phyloP scores from a whole-genome alignment of 306 rosid genomes.

The Boehmeria nivea region DNA sequence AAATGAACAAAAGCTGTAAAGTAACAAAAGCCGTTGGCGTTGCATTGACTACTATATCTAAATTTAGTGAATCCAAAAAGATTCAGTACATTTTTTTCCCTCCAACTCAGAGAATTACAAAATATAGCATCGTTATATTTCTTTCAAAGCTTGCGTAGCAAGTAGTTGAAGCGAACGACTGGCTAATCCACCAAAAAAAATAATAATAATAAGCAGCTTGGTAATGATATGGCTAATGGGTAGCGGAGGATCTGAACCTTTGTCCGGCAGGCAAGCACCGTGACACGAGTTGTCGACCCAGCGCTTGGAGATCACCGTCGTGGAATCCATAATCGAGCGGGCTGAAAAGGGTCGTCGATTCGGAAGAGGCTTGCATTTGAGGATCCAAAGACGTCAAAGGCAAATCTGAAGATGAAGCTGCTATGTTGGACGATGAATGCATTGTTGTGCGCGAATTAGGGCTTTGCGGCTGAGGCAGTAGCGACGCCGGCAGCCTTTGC shows the following conservation, averaged over 20 bases:
- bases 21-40: too few species aligned
- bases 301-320: slow-evolving; percentile 48
- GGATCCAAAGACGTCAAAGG: slow-evolving; percentile 40
- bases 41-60: too few species aligned
- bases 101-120: too few species aligned
- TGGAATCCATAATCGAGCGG: slow-evolving; percentile 27
- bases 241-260: slow-evolving; percentile 41
- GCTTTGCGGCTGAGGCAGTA: slow-evolving; percentile 21
- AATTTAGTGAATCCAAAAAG: too few species aligned
- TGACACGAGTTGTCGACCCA: slow-evolving; percentile 55
- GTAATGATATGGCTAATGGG: background rate
- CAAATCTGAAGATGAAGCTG: slow-evolving; percentile 25
- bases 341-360: slow-evolving; percentile 21
- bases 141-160: too few species aligned
- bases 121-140: too few species aligned
- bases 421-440: slow-evolving; percentile 27
- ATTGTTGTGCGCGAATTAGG: slow-evolving; percentile 18
- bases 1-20: too few species aligned
- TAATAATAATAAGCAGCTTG: too few species aligned
- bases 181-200: too few species aligned
- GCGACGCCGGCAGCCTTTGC: slow-evolving; percentile 39
- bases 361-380: slow-evolving; percentile 17
- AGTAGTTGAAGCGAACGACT: too few species aligned
- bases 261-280: slow-evolving; percentile 56
- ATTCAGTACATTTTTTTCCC: too few species aligned